A percentile compares a stretch with the other conserved stretches of the same genome.
Evolutionary conservation across 2,329 filamentous ascomycete genomes (phyloP).

Genomic region (Colletotrichum graminicola): DNA sequence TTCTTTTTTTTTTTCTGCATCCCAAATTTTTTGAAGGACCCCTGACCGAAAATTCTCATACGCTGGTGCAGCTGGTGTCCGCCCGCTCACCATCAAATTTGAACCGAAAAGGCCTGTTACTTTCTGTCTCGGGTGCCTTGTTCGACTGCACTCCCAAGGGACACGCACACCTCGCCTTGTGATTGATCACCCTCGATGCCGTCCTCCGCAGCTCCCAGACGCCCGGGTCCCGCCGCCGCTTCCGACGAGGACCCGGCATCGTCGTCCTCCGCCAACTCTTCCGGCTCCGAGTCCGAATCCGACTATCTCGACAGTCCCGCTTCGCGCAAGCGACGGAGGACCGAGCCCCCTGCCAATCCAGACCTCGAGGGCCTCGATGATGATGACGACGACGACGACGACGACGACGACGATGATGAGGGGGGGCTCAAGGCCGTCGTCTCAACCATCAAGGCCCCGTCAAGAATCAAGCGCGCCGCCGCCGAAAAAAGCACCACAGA

Average conservation of each 20-base stretch:
- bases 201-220: constrained; percentile 23
- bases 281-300: constrained; percentile 54
- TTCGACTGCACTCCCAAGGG: not conserved
- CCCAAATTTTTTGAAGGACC: constrained; percentile 1
- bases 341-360: constrained; percentile 46
- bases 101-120: not conserved
- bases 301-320: constrained; percentile 62
- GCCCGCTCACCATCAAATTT: constrained; percentile 17
- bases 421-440: constrained; percentile 51
- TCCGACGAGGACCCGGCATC: constrained; percentile 32
- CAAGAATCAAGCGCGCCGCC: constrained; percentile 58
- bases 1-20: constrained; percentile 9
- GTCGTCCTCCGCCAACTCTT: constrained; percentile 34
- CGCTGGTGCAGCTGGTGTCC: constrained; percentile 22
- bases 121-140: constrained; percentile 11
- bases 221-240: constrained; percentile 26
- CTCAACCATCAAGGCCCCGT: constrained; percentile 64
- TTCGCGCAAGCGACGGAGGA: constrained; percentile 61
- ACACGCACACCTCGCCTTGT: not conserved
- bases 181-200: constrained; percentile 32
- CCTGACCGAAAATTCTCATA: constrained; percentile 36
- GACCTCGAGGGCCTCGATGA: constrained; percentile 43
- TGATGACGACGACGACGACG: constrained; percentile 51
- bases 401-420: constrained; percentile 51
- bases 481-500: constrained; percentile 39